Percentiles rank a stretch among this genome's conserved stretches.
phyloP scores from a whole-genome alignment of 2,329 filamentous ascomycete species.

The Xylaria sp. region DNA sequence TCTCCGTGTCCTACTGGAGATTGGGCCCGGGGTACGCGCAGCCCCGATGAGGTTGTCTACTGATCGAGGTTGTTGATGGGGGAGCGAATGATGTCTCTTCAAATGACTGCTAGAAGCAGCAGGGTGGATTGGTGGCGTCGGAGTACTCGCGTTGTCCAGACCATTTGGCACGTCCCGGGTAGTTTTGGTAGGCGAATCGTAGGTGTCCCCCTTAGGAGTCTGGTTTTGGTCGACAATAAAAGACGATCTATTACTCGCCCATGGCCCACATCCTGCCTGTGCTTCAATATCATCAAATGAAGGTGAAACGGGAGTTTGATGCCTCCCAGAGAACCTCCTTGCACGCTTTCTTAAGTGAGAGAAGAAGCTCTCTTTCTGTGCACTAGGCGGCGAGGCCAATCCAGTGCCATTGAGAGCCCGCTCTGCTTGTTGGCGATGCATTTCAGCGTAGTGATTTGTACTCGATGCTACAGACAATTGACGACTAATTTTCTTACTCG shows the following conservation, averaged over 20 bases:
- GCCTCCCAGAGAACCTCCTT: slow-evolving; percentile 88
- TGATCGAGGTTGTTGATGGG: slow-evolving; percentile 70
- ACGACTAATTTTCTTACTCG: slow-evolving; percentile 89
- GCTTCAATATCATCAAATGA: slow-evolving; percentile 88
- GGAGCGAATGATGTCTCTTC: slow-evolving; percentile 74
- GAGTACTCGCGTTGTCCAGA: slow-evolving; percentile 57
- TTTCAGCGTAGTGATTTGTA: slow-evolving; percentile 91
- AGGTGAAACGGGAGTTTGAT: slow-evolving; percentile 83
- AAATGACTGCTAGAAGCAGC: slow-evolving; percentile 62
- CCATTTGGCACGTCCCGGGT: slow-evolving; percentile 65
- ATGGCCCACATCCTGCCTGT: slow-evolving; percentile 91
- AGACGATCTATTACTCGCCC: slow-evolving; percentile 86
- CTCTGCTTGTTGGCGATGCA: slow-evolving; percentile 91
- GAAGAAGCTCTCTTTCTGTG: slow-evolving; percentile 96
- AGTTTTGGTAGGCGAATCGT: slow-evolving; percentile 71
- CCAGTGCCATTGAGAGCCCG: slow-evolving; percentile 87
- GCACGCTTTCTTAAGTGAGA: slow-evolving; percentile 95
- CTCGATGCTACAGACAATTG: slow-evolving; percentile 93
- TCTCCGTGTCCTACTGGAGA: slow-evolving; percentile 83
- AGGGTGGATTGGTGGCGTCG: slow-evolving; percentile 66
- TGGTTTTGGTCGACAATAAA: slow-evolving; percentile 75
- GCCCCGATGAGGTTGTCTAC: slow-evolving; percentile 71
- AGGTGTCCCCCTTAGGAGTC: slow-evolving; percentile 64
- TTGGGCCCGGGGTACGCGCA: slow-evolving; percentile 66
- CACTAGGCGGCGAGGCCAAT: slow-evolving; percentile 79